A percentile compares a stretch with the other conserved stretches of the same genome.
phyloP scores from a whole-genome alignment of 805 yeast species.

The Sugiyamaella floridensis region DNA sequence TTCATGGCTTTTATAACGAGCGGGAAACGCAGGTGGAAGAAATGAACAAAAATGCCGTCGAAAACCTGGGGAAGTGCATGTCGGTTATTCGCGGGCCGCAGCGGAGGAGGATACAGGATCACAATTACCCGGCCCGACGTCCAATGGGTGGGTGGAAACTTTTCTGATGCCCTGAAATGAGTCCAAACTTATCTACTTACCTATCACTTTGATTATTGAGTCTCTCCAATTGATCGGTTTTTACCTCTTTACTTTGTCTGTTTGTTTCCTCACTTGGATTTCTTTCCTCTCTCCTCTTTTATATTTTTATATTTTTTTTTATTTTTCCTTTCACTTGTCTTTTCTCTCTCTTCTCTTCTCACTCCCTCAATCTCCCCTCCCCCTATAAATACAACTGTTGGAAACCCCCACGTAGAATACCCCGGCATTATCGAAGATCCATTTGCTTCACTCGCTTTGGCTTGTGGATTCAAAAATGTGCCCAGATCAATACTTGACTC shows the following conservation, averaged over 20 bases:
- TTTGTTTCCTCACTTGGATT: too few relatives aligned
- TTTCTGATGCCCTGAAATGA: too few relatives aligned
- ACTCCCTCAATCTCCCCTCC: too few relatives aligned
- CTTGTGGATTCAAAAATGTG: conserved; percentile 5
- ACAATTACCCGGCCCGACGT: neutral
- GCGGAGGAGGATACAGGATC: neutral
- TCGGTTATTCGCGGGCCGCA: neutral
- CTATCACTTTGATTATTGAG: too few relatives aligned
- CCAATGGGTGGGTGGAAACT: too few relatives aligned
- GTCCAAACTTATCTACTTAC: too few relatives aligned
- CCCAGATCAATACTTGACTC: neutral
- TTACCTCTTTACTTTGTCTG: neutral
- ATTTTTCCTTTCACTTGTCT: too few relatives aligned
- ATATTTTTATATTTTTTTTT: too few relatives aligned
- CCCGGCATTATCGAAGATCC: conserved; percentile 2
- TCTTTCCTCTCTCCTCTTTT: too few relatives aligned
- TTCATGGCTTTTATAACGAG: neutral
- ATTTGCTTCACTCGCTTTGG: neutral
- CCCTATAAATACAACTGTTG: too few relatives aligned
- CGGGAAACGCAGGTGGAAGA: neutral
- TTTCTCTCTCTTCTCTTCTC: too few relatives aligned
- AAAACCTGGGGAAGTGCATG: neutral
- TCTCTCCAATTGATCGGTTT: neutral
- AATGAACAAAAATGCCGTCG: neutral
- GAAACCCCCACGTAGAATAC: neutral